phyloP scores from a whole-genome alignment of 2,329 filamentous ascomycete genomes.

The Aspergillus pseudoviridinutans region DNA sequence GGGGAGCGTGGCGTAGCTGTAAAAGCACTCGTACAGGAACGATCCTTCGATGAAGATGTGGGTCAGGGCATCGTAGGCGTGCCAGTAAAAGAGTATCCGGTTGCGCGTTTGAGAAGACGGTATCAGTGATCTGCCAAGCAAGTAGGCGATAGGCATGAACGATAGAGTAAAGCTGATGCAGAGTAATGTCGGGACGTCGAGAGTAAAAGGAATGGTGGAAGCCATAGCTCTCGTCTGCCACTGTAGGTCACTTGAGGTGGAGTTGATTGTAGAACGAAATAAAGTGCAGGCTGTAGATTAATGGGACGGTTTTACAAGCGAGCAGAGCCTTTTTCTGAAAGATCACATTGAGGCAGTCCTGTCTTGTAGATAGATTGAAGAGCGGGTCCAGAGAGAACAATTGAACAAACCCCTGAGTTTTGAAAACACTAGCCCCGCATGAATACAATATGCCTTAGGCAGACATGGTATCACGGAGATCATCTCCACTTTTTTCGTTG shows the following conservation, averaged over 20 bases:
- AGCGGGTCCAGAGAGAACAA: neutral
- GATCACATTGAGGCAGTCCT: neutral
- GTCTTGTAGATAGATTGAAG: neutral
- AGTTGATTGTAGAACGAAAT: neutral
- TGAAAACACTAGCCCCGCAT: neutral
- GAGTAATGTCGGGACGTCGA: constrained; percentile 47
- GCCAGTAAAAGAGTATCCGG: constrained; percentile 88
- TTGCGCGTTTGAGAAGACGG: constrained; percentile 53
- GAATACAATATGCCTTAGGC: neutral
- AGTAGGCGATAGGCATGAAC: constrained; percentile 52
- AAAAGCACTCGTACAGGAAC: constrained; percentile 94
- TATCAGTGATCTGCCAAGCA: constrained; percentile 47
- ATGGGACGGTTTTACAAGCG: neutral
- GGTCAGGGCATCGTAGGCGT: constrained; percentile 86
- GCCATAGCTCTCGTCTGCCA: constrained; percentile 12
- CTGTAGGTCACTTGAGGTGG: neutral
- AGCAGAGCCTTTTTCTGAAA: neutral
- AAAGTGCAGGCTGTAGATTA: neutral
- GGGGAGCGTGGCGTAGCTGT: constrained; percentile 53
- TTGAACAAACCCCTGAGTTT: neutral
- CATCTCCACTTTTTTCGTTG: neutral
- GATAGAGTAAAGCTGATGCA: constrained; percentile 53
- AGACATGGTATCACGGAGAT: neutral
- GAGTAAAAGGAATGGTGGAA: constrained; percentile 27
- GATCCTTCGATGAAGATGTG: constrained; percentile 88